Evolutionary conservation across 2,329 filamentous ascomycete species (phyloP).

Genomic region (Aspergillus fijiensis): DNA sequence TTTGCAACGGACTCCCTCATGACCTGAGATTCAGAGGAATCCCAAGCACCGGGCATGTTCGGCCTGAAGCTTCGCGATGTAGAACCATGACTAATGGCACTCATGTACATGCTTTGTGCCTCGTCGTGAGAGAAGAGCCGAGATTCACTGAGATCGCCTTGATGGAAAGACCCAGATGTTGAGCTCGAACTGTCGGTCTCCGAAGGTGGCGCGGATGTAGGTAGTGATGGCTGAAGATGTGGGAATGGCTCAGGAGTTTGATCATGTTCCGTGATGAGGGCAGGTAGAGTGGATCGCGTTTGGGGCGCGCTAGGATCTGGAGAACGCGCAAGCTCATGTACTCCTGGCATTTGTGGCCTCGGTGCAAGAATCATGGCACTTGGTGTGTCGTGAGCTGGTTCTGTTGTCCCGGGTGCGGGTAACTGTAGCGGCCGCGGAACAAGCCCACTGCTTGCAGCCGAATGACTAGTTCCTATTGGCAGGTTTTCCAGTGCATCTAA

Average conservation of each 20-base stretch:
- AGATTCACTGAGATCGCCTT: constrained; percentile 45
- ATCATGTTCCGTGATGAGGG: constrained; percentile 1
- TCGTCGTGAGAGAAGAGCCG: constrained; percentile 50
- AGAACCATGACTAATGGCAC: constrained; percentile 53
- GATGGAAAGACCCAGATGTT: constrained; percentile 24
- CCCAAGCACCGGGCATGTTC: constrained; percentile 47
- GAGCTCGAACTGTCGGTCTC: constrained; percentile 27
- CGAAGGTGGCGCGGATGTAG: constrained; percentile 20
- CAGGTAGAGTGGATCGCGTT: constrained; percentile 4
- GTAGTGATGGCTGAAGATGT: constrained; percentile 9
- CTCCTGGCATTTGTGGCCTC: neutral
- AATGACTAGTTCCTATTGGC: constrained; percentile 8
- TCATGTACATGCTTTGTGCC: constrained; percentile 55
- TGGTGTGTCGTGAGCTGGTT: constrained; percentile 8
- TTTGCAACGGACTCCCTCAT: constrained; percentile 7
- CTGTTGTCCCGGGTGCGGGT: constrained; percentile 5
- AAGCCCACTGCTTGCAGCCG: constrained; percentile 11
- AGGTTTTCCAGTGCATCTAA: constrained; percentile 25
- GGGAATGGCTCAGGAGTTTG: neutral
- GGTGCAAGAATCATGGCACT: neutral
- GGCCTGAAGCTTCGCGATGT: constrained; percentile 29
- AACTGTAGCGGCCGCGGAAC: constrained; percentile 22
- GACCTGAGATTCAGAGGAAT: constrained; percentile 26
- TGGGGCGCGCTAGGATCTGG: neutral
- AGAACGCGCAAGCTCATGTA: neutral